These are phyloP conservation scores for Mrakia frigida DNA, from an alignment of 768 basidiomycete genomes.

Conservation along the genomic window DNA sequence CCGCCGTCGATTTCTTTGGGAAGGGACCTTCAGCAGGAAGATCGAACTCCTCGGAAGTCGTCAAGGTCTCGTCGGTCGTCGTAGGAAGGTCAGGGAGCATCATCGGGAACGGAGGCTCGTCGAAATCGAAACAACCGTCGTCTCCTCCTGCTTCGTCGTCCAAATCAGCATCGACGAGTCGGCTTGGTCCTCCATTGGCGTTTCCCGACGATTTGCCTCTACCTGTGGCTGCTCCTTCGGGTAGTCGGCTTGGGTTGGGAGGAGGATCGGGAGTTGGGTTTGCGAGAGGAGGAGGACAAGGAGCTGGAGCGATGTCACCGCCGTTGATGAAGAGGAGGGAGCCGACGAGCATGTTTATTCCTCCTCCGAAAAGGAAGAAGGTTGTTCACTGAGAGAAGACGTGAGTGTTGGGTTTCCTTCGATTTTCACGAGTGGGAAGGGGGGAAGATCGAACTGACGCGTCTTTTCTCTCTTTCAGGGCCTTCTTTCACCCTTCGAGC, in stretches of 20 bases:
- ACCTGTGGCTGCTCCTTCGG: not conserved
- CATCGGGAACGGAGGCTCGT: not conserved
- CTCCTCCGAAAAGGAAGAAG: slow-evolving; percentile 17
- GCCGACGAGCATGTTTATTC: slow-evolving; percentile 4
- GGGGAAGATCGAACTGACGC: too few species aligned
- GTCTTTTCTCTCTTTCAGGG: too few species aligned
- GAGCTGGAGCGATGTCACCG: not conserved
- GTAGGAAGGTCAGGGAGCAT: not conserved
- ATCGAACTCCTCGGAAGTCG: not conserved
- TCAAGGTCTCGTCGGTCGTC: slow-evolving; percentile 6
- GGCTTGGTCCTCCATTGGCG: not conserved
- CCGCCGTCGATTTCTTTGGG: slow-evolving; percentile 4
- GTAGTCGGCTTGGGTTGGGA: not conserved
- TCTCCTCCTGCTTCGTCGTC: not conserved
- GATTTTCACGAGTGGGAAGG: too few species aligned
- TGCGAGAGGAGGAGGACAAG: not conserved
- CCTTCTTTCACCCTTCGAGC: too few species aligned
- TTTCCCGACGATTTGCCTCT: not conserved
- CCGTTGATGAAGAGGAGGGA: not conserved
- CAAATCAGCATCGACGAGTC: not conserved
- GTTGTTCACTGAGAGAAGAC: not conserved
- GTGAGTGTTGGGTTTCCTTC: not conserved
- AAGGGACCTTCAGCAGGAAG: not conserved
- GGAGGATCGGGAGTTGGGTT: not conserved
- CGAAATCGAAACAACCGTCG: not conserved